Percentiles rank a stretch among this genome's conserved stretches.
Conservation (phyloP, 2,329 filamentous ascomycete genomes). For the Fusarium cicatricum region DNA sequence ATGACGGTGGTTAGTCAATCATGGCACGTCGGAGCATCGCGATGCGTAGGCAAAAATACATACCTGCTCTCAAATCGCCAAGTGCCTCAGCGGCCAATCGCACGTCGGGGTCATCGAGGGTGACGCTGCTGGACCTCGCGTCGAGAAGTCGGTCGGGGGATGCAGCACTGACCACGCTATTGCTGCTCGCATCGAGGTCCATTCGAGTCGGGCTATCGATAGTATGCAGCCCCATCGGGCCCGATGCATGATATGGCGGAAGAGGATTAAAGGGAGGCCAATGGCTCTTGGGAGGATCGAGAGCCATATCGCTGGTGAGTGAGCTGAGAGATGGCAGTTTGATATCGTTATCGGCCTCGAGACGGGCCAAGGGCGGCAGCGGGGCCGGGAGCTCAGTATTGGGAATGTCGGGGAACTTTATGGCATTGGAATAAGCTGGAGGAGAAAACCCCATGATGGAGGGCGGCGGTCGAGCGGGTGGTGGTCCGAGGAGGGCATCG, state of each 20-base stretch:
- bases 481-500: slow-evolving; percentile 40
- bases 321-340: slow-evolving; percentile 50
- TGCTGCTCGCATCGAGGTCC: slow-evolving; percentile 57
- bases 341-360: slow-evolving; percentile 41
- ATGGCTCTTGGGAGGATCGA: slow-evolving; percentile 33
- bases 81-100: slow-evolving; percentile 78
- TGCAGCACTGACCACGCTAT: slow-evolving; percentile 51
- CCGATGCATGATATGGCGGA: slow-evolving; percentile 51
- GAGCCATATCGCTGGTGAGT: slow-evolving; percentile 44
- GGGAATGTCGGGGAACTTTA: slow-evolving; percentile 44
- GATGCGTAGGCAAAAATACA: slow-evolving; percentile 1
- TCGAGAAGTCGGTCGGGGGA: slow-evolving; percentile 58
- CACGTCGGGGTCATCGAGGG: slow-evolving; percentile 72
- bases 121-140: slow-evolving; percentile 60
- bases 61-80: slow-evolving; percentile 77
- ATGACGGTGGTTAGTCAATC: slow-evolving; percentile 25
- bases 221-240: slow-evolving; percentile 42
- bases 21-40: slow-evolving; percentile 11
- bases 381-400: slow-evolving; percentile 37
- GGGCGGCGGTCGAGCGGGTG: slow-evolving; percentile 38
- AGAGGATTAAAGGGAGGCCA: slow-evolving; percentile 62
- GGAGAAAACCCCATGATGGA: slow-evolving; percentile 38
- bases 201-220: slow-evolving; percentile 57
- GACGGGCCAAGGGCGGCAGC: slow-evolving; percentile 31
- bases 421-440: slow-evolving; percentile 39